These are phyloP conservation scores for Cutaneotrichosporon daszewskae DNA, from an alignment of 1,284 basidiomycete species.

Conservation along the genomic window DNA sequence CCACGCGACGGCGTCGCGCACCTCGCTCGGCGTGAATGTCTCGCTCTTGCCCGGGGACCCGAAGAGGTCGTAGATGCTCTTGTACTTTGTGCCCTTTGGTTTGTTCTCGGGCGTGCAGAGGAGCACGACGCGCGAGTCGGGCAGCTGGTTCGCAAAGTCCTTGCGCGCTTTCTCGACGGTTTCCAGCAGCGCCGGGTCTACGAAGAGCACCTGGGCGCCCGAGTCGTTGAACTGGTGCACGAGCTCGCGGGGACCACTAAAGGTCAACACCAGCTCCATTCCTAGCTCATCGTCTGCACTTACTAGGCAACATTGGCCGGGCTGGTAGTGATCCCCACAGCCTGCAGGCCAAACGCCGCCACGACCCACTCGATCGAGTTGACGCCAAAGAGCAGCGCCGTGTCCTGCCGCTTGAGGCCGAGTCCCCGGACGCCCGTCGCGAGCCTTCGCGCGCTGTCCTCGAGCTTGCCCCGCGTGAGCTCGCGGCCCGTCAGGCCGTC, in stretches of 20 bases:
- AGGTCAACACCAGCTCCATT: background rate
- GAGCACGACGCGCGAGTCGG: constrained; percentile 3
- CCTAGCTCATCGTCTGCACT: background rate
- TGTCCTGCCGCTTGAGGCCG: constrained; percentile 30
- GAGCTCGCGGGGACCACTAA: constrained; percentile 33
- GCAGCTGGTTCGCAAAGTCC: constrained; percentile 1
- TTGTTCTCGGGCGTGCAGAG: constrained; percentile 4
- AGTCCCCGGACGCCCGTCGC: constrained; percentile 48
- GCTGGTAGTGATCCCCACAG: constrained; percentile 29
- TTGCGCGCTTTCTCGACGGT: constrained; percentile 26
- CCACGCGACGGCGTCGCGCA: constrained; percentile 12
- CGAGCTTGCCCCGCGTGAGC: constrained; percentile 57
- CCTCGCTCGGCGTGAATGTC: constrained; percentile 6
- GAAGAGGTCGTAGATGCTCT: constrained; percentile 16
- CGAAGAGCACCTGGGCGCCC: constrained; percentile 55
- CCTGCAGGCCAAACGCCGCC: constrained; percentile 54
- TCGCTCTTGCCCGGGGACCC: constrained; percentile 5
- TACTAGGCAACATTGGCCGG: constrained; percentile 38
- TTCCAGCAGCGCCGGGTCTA: constrained; percentile 53
- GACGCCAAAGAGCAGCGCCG: constrained; percentile 39
- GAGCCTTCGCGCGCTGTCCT: constrained; percentile 55
- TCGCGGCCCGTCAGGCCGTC: constrained; percentile 59
- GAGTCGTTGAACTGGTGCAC: constrained; percentile 52
- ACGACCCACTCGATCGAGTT: constrained; percentile 63
- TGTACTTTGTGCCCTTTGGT: constrained; percentile 7